Percentiles rank a stretch among this genome's conserved stretches.
phyloP scores from a whole-genome alignment of 129 eudicot species.

The Rutidosis leptorrhynchoides region DNA sequence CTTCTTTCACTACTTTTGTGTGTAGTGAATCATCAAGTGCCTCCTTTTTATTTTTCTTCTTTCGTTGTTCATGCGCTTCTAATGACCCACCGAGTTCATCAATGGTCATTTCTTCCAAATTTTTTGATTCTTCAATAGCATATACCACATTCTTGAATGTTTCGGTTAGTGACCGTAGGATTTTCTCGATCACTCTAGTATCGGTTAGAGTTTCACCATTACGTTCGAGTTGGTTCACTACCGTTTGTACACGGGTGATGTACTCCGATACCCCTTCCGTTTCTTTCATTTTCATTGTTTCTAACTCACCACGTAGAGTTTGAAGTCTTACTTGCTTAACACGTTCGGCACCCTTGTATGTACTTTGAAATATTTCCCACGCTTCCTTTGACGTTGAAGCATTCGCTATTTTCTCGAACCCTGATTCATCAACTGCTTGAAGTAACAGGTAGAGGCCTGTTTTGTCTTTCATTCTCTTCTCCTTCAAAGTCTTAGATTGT shows the following conservation, averaged over 20 bases:
- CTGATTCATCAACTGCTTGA: too few species aligned
- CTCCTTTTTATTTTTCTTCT: neutral
- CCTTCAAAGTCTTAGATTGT: neutral
- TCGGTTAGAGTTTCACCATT: constrained; percentile 2
- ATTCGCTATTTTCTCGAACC: neutral
- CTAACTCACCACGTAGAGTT: too few species aligned
- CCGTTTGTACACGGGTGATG: neutral
- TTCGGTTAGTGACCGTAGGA: neutral
- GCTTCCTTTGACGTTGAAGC: too few species aligned
- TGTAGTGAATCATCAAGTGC: neutral
- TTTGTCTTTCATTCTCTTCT: neutral
- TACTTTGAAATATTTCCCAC: too few species aligned
- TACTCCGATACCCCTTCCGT: too few species aligned
- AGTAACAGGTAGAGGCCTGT: neutral
- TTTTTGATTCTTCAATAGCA: constrained; percentile 8
- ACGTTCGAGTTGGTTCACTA: constrained; percentile 2
- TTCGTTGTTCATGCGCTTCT: neutral
- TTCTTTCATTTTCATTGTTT: too few species aligned
- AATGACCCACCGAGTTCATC: neutral
- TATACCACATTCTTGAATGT: neutral
- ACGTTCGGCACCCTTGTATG: too few species aligned
- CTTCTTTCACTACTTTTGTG: neutral
- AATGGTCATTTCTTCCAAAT: neutral
- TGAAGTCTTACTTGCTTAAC: too few species aligned
- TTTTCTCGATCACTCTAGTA: constrained; percentile 10